A percentile compares a stretch with the other conserved stretches of the same genome.
These are phyloP conservation scores for Fusarium sarcochroum DNA, from an alignment of 2,329 filamentous ascomycete species.

Conservation along the genomic window DNA sequence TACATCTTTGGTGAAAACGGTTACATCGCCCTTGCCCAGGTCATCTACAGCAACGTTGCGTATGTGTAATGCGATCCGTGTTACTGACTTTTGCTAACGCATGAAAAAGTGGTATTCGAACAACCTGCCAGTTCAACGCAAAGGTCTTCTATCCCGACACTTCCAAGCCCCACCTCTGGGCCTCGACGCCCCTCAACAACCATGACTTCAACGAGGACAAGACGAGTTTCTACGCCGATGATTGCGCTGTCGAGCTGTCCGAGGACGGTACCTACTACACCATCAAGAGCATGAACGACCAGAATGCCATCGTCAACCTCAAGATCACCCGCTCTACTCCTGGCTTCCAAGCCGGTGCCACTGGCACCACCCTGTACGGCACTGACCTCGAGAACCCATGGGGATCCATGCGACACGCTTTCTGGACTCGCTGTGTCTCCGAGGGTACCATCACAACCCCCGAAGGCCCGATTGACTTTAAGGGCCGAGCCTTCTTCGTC, in stretches of 20 bases:
- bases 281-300: slow-evolving; percentile 91
- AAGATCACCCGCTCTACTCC: slow-evolving; percentile 82
- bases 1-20: slow-evolving; percentile 88
- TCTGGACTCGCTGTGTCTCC: slow-evolving; percentile 90
- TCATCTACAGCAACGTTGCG: slow-evolving; percentile 98
- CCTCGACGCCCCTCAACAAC: slow-evolving; percentile 82
- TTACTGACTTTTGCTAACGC: slow-evolving; percentile 20
- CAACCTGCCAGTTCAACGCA: slow-evolving; percentile 92
- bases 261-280: slow-evolving; percentile 86
- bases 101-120: slow-evolving; percentile 81
- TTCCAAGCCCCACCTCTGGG: slow-evolving; percentile 84
- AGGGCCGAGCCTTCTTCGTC: slow-evolving; percentile 82
- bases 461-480: slow-evolving; percentile 85
- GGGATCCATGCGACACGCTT: slow-evolving; percentile 92
- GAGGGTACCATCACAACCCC: slow-evolving; percentile 89
- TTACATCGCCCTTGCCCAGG: slow-evolving; percentile 82
- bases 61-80: slow-evolving; percentile 62
- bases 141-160: slow-evolving; percentile 88
- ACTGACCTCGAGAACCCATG: slow-evolving; percentile 89
- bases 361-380: slow-evolving; percentile 87
- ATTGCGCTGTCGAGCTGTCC: slow-evolving; percentile 86
- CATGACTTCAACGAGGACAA: slow-evolving; percentile 88
- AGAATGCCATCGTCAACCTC: slow-evolving; percentile 85
- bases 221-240: slow-evolving; percentile 86
- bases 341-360: slow-evolving; percentile 86